Conservation (phyloP, 2,329 filamentous ascomycete genomes). For the Zalaria obscura region DNA sequence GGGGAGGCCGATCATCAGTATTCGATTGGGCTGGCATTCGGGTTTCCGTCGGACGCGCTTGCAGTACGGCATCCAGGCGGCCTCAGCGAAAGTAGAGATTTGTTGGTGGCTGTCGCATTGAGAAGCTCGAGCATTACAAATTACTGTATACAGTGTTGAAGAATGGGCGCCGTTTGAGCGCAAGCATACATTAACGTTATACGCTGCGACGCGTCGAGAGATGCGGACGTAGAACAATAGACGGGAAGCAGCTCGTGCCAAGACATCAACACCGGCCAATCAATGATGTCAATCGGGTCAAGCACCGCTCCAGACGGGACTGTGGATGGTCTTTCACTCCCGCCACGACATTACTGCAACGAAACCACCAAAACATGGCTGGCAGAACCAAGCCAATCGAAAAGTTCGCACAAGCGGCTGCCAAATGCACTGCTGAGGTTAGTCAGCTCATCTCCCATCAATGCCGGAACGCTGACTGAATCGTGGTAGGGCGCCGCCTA, state of each 20-base stretch:
- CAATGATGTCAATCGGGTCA: background rate
- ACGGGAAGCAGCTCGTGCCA: background rate
- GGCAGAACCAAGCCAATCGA: slow-evolving; percentile 48
- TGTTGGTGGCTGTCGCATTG: too few species aligned
- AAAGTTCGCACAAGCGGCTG: slow-evolving; percentile 51
- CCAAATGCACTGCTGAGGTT: slow-evolving; percentile 54
- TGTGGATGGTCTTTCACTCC: background rate
- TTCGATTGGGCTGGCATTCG: slow-evolving; percentile 21
- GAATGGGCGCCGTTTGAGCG: background rate
- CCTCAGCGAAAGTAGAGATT: background rate
- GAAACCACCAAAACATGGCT: slow-evolving; percentile 15
- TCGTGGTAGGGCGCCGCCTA: slow-evolving; percentile 59
- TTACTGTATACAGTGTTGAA: background rate
- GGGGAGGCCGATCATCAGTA: slow-evolving; percentile 21
- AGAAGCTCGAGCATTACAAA: background rate
- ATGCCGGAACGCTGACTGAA: background rate
- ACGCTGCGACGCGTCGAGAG: background rate
- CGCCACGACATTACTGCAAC: background rate
- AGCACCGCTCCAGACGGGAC: background rate
- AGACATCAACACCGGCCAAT: background rate
- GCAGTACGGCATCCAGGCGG: slow-evolving; percentile 24
- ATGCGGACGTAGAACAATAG: background rate
- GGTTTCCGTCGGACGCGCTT: slow-evolving; percentile 22
- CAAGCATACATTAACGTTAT: too few species aligned
- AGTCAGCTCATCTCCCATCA: slow-evolving; percentile 7